phyloP scores from a whole-genome alignment of 257 asterid species.

The Fraxinus anomala region DNA sequence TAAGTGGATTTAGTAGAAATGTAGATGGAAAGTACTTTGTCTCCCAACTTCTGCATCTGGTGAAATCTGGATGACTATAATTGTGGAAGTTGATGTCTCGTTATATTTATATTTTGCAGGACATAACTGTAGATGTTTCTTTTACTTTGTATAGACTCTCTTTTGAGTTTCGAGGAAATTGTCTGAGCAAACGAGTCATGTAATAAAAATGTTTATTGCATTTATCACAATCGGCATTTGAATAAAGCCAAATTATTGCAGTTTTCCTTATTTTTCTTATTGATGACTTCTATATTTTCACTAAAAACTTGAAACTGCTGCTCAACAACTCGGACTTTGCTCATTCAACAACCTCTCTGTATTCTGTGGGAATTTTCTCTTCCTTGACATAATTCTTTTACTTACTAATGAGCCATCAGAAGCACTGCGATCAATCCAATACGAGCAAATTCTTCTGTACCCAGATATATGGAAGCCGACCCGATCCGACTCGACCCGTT shows the following conservation, averaged over 20 bases:
- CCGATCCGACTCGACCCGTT: constrained; percentile 31
- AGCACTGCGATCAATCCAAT: constrained; percentile 45
- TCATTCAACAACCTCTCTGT: too few species aligned
- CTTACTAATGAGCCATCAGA: constrained; percentile 32
- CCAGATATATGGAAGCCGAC: constrained; percentile 49
- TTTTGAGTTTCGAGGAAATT: background rate
- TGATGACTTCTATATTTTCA: background rate
- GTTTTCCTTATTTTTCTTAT: background rate
- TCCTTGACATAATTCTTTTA: constrained; percentile 29
- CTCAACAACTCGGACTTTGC: too few species aligned
- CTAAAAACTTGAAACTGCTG: too few species aligned
- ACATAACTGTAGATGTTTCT: background rate
- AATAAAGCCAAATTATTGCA: background rate
- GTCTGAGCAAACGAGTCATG: background rate
- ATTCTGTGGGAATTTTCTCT: constrained; percentile 17
- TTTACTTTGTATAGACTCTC: background rate
- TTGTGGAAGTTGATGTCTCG: too few species aligned
- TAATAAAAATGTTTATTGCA: background rate
- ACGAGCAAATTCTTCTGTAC: constrained; percentile 42
- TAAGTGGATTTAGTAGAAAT: background rate
- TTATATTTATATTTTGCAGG: background rate
- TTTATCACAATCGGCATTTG: background rate
- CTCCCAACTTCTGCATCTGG: background rate
- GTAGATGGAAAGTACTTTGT: background rate
- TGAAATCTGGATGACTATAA: background rate